Base-by-base conservation (phyloP, 768 basidiomycete genomes). In the Boletus pseudo-olivaceus region DNA sequence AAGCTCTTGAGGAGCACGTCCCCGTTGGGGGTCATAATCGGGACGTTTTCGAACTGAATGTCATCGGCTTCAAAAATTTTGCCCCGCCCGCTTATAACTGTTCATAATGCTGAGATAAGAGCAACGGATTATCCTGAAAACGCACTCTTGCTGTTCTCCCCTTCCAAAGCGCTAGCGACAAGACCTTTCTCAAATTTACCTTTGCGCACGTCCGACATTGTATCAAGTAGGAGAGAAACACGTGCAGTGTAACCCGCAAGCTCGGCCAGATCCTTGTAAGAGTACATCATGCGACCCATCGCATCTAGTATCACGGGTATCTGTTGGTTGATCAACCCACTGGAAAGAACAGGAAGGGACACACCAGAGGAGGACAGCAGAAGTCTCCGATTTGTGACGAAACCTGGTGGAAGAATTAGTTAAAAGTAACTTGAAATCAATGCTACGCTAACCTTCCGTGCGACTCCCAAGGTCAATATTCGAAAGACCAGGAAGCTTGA, bases 251-350 rank as follows among this genome's bases (percentile, higher is more conserved):
- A 98, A 11, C 96, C 96, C 4, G 96, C 93, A 33, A 99, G 82
- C 67, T 99, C 96, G 5, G 93, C 85, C 5, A 99, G 77, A 67
- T 98, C 95, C 71, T 97, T 98, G 76, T 97, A 98, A 4, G 92
- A 93, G 69, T 95, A 96, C 92, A 98, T 93, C 29, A 97, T 85
- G 19, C 95, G 83, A 32, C 94, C 94, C 62, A 98, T 90, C 1
- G 96, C 96, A 74, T 98, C 96, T 83, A 59, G 54, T 33, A 26
- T 59, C 57, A 27, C 17, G 40, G 35, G 51, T 42, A 35, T 5
- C n/a, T 23, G 35, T 55, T 14, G 23, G 39, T 40, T 30, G 30
- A 32, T 12, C 19, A 17, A 56, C 44, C 15, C 23, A 23, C 23
- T 49, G 58, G 32, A 20, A 41, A 37, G 37, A 49, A 59, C 7